Evolutionary conservation across 1,284 basidiomycete genomes (phyloP).

Genomic region (Athelia sp.): DNA sequence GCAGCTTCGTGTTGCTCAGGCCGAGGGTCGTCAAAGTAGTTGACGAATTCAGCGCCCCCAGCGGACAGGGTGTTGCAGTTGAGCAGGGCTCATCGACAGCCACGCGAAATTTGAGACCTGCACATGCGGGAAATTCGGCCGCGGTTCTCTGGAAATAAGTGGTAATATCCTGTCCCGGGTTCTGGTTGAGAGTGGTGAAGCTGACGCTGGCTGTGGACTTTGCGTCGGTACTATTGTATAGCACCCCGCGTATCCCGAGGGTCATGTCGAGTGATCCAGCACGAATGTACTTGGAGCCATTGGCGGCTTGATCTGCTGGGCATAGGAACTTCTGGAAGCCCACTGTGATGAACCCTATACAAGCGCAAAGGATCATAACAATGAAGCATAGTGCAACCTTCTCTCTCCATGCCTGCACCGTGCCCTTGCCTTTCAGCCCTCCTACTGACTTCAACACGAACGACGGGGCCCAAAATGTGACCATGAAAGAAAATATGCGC

Average conservation of each 20-base stretch:
- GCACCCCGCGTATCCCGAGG: conserved; percentile 74
- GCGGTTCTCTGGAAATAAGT: conserved; percentile 72
- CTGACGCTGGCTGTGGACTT: conserved; percentile 47
- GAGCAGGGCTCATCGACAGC: conserved; percentile 77
- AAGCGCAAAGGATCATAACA: conserved; percentile 72
- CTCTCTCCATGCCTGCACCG: conserved; percentile 95
- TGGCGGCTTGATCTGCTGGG: conserved; percentile 56
- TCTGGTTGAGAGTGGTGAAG: conserved; percentile 53
- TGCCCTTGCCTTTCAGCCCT: conserved; percentile 75
- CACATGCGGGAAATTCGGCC: conserved; percentile 62
- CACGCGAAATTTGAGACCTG: conserved; percentile 52
- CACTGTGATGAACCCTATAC: conserved; percentile 91
- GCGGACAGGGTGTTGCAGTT: conserved; percentile 50
- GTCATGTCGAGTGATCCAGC: conserved; percentile 55
- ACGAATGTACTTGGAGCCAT: conserved; percentile 64
- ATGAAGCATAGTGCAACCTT: conserved; percentile 93
- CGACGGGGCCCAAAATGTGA: conserved; percentile 91
- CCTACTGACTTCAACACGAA: conserved; percentile 70
- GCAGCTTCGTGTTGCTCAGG: conserved; percentile 58
- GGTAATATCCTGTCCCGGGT: conserved; percentile 87
- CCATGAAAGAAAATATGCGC: conserved; percentile 74
- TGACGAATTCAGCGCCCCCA: conserved; percentile 49
- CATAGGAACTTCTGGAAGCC: conserved; percentile 93
- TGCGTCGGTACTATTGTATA: conserved; percentile 71
- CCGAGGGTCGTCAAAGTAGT: conserved; percentile 57